Evolutionary conservation across 306 rosid species (phyloP), one percentile per base, ranked within the genome.

Genomic region (Leucaena leucocephala): DNA sequence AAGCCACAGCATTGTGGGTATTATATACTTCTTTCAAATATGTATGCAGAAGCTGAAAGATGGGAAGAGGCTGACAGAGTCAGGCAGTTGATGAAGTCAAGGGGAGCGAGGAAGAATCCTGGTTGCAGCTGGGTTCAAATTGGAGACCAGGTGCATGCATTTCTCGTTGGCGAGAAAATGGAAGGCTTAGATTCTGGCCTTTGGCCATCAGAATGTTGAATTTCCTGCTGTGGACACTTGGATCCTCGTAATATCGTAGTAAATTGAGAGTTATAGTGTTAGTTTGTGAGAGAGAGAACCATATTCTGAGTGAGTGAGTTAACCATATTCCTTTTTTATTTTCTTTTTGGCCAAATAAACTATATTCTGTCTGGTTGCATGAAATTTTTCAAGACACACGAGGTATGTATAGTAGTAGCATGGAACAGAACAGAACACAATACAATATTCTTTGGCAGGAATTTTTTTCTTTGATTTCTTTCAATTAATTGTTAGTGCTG

Each of bases 31-130:
- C 96, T 94, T 83, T 86, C 98, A 63, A 94, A 94, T 83, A 86
- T 94, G 93, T 89, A 85, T 82, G 97, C 97, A 38, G 98, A 94
- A 87, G 89, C 89, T 62, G 97, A 90, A 80, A 92, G 93, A 86
- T 94, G 98, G 98, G 91, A 84, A 49, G 97, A 92, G 82, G 98
- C 89, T 82, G 83, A 90, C 71, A 79, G 57, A 81, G 84, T 94
- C 17, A 89, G 98, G 89, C 92, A 88, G 68, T 78, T 94, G 85
- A 92, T 94, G 97, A 94, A 84, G 59, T 88, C 87, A 16, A 88
- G 85, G 82, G 90, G 96, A 62, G 91, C 86, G 67, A 94, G 82
- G 86, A 94, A 92, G 86, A 86, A 77, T 80, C 93, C 91, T 70
- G 91, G 90, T 61, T 90, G 87, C 81, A 94, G 97, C 80, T 94